These are phyloP conservation scores for Oryza officinalis DNA, from an alignment of 176 grass and related monocot species.

Conservation along the genomic window DNA sequence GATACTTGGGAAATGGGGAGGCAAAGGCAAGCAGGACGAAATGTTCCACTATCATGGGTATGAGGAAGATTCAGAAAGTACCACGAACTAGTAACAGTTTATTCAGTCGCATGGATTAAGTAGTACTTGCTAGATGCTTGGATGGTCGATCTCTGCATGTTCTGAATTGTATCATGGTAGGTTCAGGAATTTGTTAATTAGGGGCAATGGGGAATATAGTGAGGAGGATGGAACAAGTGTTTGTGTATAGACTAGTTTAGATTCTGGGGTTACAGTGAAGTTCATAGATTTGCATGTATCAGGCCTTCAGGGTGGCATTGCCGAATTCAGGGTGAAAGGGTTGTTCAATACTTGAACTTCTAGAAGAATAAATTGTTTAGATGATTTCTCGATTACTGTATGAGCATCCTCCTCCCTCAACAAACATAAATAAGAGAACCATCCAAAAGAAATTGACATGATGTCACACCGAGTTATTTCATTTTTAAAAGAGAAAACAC, in stretches of 20 bases:
- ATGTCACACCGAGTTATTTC: background rate
- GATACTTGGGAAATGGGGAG: slow-evolving; percentile 9
- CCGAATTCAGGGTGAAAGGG: background rate
- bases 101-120: background rate
- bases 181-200: background rate
- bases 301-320: background rate
- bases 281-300: slow-evolving; percentile 35
- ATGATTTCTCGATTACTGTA: background rate
- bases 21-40: slow-evolving; percentile 19
- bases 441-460: background rate
- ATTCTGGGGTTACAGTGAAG: background rate
- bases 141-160: background rate
- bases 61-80: slow-evolving; percentile 23
- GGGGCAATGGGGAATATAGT: background rate
- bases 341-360: background rate
- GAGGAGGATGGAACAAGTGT: background rate
- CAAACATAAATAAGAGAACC: background rate
- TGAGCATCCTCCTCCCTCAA: background rate
- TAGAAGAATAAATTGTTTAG: slow-evolving; percentile 4
- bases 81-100: background rate
- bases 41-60: background rate
- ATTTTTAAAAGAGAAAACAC: background rate
- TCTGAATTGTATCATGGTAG: background rate
- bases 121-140: background rate
- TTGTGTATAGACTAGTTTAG: slow-evolving; percentile 37